Evolutionary conservation across 2,329 filamentous ascomycete genomes (phyloP), one percentile per base, ranked within the genome.

Genomic region (Pseudopyrenochaeta lycopersici): DNA sequence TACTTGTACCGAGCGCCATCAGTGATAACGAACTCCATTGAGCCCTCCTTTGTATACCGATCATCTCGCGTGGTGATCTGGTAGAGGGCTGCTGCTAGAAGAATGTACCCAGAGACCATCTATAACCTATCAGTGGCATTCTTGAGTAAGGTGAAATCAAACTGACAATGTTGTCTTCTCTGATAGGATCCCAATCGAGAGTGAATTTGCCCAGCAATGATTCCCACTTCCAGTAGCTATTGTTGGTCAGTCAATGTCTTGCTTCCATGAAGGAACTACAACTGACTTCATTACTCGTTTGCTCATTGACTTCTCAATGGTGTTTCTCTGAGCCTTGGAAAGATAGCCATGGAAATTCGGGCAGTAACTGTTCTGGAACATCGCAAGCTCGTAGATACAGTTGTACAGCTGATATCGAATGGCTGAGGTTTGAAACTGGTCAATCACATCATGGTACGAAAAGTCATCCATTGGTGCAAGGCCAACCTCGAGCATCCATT

Each of bases 391-490:
- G 17, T 60, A 52, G 31, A 33, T 29, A 3, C 43, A 23, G 14
- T 44, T 42, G 42, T 64, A 64, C 4, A 64, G 39, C 35, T 64
- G 59, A 36, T 64, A 64, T 18, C 62, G 51, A 9, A 58, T 45
- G 4, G 62, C 62, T 5, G 56, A 51, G 6, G 62, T 62, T 36
- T 64, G 59, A 29, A 64, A 64, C 30, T 64, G 62, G 27, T 64
- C 62, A 29, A 64, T 58, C n/a, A 56, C 49, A 46, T 60, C 52
- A 32, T 62, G 50, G 40, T 58, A 45, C 11, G 57, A 56, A 32
- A 52, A 64, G 44, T 64, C 61, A 23, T 59, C 53, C 32, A 38
- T 46, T 2, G 50, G 50, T n/a, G 54, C 47, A 40, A 63, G 54
- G 14, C 56, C 54, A 14, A 58, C 43, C 15, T 63, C 60, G 3